Base-by-base conservation (phyloP, 2,329 filamentous ascomycete genomes). In the Pyrenochaeta sp. region DNA sequence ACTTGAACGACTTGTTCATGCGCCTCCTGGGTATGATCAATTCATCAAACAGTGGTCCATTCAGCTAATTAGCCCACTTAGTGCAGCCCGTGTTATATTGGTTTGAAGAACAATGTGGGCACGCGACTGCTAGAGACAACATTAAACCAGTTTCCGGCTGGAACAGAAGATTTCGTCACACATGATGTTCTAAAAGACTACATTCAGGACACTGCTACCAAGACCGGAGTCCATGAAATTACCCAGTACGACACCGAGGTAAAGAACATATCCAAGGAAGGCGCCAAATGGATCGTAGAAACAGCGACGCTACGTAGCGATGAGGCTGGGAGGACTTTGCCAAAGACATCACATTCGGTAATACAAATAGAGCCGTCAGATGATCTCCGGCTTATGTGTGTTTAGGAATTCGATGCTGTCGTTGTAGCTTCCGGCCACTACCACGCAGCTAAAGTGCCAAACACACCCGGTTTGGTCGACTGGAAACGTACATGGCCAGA, bases 191-290 rank as follows among this genome's bases (percentile, higher is more conserved):
- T 91, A 8, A 83, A 83, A 34, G 76, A 83, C 1, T 91, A 91
- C 65, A 83, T 91, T 4, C 84, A 88, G 58, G 80, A 83, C n/a
- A 84, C 88, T 0, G 83, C 88, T 0, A 61, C 63, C 0, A 74
- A 80, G 1, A 80, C 83, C 1, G 83, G 82, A 0, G 83, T 89
- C 0, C 72, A 85, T 2, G 71, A 78, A 0, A 67, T 80, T 8
- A 86, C 86, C 0, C 67, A 77, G 0, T 89, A 86, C 64, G 78
- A 87, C 44, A 90, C 88, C 0, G 78, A 85, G n/a, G 88, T 91
- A 0, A 84, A 84, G 58, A 74, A 78, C 2, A 66, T 84, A 0
- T 59, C 65, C 1, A 90, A 89, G 66, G 68, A 73, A 0, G 76
- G 72, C 0, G 72, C 61, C 0, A 74, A 75, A 13, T 91, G 88